Evolutionary conservation across 148 eudicot genomes (phyloP).

Genomic region (Simmondsia chinensis): DNA sequence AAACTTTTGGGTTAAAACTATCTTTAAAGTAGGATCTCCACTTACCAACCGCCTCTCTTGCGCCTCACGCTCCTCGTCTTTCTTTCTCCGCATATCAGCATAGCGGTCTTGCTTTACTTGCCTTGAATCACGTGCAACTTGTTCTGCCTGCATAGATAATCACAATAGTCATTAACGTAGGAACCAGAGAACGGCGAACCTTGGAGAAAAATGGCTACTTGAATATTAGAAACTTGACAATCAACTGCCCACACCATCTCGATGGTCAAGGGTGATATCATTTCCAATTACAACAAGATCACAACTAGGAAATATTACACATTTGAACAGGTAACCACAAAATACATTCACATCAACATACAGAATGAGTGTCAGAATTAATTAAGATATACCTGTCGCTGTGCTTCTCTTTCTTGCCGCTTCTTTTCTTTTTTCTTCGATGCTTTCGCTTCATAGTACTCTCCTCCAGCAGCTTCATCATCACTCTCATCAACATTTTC

Average conservation of each 20-base stretch:
- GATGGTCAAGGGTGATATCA: no score
- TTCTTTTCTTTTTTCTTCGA: conserved; percentile 80
- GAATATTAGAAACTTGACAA: no score
- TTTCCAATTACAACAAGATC: no score
- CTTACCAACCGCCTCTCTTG: conserved; percentile 67
- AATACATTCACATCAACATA: no score
- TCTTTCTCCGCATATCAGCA: conserved; percentile 77
- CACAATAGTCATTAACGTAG: not conserved
- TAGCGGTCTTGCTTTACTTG: conserved; percentile 73
- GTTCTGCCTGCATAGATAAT: conserved; percentile 64
- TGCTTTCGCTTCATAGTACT: conserved; percentile 31
- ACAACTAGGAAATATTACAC: no score
- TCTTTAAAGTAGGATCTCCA: conserved; percentile 3
- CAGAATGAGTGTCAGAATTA: no score
- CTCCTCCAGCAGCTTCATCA: conserved; percentile 63
- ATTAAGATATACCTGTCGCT: conserved; percentile 51
- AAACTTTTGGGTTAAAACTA: not conserved
- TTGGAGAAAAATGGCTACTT: no score
- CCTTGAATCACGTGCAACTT: conserved; percentile 79
- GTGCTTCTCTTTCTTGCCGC: conserved; percentile 90
- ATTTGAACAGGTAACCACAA: no score
- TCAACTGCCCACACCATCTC: no score
- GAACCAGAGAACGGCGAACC: not conserved
- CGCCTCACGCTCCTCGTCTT: conserved; percentile 94
- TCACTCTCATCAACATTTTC: conserved; percentile 66